These are phyloP conservation scores for Isabelozyma gotoi DNA, from an alignment of 805 yeast genomes.

Conservation along the genomic window DNA sequence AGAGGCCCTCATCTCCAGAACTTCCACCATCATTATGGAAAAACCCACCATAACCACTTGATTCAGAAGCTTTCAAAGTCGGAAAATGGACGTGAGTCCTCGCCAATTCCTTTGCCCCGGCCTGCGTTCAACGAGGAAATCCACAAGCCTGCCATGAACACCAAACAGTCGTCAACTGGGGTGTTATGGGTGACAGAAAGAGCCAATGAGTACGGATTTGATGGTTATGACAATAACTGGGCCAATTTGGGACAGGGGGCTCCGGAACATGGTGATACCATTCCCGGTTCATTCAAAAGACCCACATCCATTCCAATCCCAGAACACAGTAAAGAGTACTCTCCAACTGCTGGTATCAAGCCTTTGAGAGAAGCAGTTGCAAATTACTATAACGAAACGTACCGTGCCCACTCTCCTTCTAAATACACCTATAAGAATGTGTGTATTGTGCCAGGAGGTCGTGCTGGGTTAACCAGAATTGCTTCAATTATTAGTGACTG, in stretches of 20 bases:
- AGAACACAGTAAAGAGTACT: constrained; percentile 52
- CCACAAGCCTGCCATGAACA: constrained; percentile 58
- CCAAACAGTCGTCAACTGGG: constrained; percentile 59
- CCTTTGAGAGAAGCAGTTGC: constrained; percentile 60
- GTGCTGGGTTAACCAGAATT: constrained; percentile 62
- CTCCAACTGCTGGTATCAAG: constrained; percentile 59
- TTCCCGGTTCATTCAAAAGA: constrained; percentile 57
- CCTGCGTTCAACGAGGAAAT: constrained; percentile 45
- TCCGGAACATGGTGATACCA: constrained; percentile 59
- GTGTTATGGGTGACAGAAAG: constrained; percentile 66
- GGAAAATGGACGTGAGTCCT: constrained; percentile 39
- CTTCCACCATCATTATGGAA: constrained; percentile 9
- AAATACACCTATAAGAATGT: constrained; percentile 61
- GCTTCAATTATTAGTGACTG: constrained; percentile 61
- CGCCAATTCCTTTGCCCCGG: constrained; percentile 51
- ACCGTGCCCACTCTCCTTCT: constrained; percentile 47
- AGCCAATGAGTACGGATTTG: constrained; percentile 56
- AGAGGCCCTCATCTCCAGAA: constrained; percentile 3
- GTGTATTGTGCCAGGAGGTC: constrained; percentile 63
- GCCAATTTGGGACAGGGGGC: constrained; percentile 66
- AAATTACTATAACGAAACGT: constrained; percentile 52
- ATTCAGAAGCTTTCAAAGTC: constrained; percentile 27
- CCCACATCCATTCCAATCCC: constrained; percentile 49
- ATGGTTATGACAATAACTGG: constrained; percentile 45
- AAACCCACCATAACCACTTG: constrained; percentile 16